phyloP scores from a whole-genome alignment of 2,329 filamentous ascomycete genomes.

The Diplodia corticola region DNA sequence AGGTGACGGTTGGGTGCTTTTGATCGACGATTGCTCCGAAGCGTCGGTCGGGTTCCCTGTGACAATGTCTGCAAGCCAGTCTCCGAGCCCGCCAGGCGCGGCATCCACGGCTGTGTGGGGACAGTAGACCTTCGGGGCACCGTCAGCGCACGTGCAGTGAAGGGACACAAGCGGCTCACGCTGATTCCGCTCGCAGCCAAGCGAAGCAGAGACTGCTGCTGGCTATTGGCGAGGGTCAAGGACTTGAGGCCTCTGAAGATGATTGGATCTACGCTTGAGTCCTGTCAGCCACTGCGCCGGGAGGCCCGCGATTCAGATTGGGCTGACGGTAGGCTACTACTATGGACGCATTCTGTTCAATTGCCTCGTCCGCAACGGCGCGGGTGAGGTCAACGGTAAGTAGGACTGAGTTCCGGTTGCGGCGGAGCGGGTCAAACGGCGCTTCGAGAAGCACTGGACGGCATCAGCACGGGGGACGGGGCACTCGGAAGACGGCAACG shows the following conservation, averaged over 20 bases:
- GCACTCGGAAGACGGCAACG: slow-evolving; percentile 26
- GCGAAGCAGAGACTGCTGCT: slow-evolving; percentile 80
- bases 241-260: slow-evolving; percentile 94
- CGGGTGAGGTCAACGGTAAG: slow-evolving; percentile 90
- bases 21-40: slow-evolving; percentile 24
- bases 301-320: background rate
- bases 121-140: slow-evolving; percentile 66
- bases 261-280: slow-evolving; percentile 71
- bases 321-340: slow-evolving; percentile 83
- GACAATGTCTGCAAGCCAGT: slow-evolving; percentile 90
- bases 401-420: slow-evolving; percentile 67
- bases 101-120: slow-evolving; percentile 95
- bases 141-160: background rate
- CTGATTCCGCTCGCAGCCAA: slow-evolving; percentile 85
- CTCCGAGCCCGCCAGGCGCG: slow-evolving; percentile 79
- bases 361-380: slow-evolving; percentile 86
- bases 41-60: slow-evolving; percentile 53
- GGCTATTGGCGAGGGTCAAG: slow-evolving; percentile 78
- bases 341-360: slow-evolving; percentile 71
- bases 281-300: slow-evolving; percentile 27
- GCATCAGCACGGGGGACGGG: background rate
- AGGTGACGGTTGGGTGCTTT: slow-evolving; percentile 1
- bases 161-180: slow-evolving; percentile 37
- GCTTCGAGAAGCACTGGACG: slow-evolving; percentile 66
- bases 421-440: slow-evolving; percentile 58